Percentiles rank a stretch among this genome's conserved stretches.
Conservation (phyloP, 106 monocot species). For the Allium cepa region DNA sequence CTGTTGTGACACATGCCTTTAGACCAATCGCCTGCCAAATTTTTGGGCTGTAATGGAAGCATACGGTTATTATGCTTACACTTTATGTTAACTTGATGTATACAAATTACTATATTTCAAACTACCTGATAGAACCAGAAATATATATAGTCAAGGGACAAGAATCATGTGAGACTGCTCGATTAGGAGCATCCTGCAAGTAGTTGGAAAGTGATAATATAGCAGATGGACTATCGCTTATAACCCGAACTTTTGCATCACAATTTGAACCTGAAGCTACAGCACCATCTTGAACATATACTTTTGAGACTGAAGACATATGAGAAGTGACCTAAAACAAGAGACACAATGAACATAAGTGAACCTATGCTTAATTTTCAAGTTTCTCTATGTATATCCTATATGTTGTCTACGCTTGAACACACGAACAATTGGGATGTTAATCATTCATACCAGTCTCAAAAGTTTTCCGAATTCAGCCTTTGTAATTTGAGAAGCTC, state of each 20-base stretch:
- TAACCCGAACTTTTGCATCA: slow-evolving; percentile 87
- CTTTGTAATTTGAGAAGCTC: slow-evolving; percentile 54
- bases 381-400: too few species aligned
- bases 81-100: background rate
- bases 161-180: slow-evolving; percentile 77
- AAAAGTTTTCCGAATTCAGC: slow-evolving; percentile 71
- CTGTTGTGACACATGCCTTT: slow-evolving; percentile 24
- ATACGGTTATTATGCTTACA: background rate
- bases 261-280: slow-evolving; percentile 56
- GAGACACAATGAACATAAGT: background rate
- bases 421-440: too few species aligned
- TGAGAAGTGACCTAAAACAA: slow-evolving; percentile 70
- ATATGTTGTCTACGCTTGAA: too few species aligned
- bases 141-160: slow-evolving; percentile 80
- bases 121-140: slow-evolving; percentile 76
- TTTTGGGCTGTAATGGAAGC: slow-evolving; percentile 25
- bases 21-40: slow-evolving; percentile 39
- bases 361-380: too few species aligned
- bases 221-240: slow-evolving; percentile 82
- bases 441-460: slow-evolving; percentile 48
- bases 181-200: slow-evolving; percentile 47
- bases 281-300: slow-evolving; percentile 91
- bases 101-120: background rate
- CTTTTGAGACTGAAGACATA: slow-evolving; percentile 54
- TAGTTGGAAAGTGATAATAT: slow-evolving; percentile 39